A percentile compares a stretch with the other conserved stretches of the same genome.
Conservation (phyloP, 805 yeast species). For the Candida loeiensis region DNA sequence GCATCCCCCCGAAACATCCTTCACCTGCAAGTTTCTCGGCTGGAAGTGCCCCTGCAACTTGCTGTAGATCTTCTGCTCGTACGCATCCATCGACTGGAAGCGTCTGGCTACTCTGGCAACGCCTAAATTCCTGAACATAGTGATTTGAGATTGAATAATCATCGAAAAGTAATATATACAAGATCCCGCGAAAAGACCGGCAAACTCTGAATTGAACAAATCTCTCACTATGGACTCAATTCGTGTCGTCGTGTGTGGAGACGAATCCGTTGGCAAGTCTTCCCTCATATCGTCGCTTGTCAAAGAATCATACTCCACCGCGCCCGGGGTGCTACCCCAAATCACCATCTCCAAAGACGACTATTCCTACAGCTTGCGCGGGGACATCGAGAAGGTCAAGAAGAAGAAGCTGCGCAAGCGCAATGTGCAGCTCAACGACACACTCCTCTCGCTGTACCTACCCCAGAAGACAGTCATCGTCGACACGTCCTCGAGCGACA, state of each 20-base stretch:
- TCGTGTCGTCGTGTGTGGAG: slow-evolving; percentile 81
- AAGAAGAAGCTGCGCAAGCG: slow-evolving; percentile 5
- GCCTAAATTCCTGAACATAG: slow-evolving; percentile 3
- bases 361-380: slow-evolving; percentile 43
- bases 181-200: too few species aligned
- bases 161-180: background rate
- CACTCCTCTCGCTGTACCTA: slow-evolving; percentile 25
- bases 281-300: slow-evolving; percentile 75
- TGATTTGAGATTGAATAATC: background rate
- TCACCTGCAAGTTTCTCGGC: slow-evolving; percentile 64
- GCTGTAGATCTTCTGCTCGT: slow-evolving; percentile 60
- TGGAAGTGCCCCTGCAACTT: slow-evolving; percentile 52
- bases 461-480: slow-evolving; percentile 62
- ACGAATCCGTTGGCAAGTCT: slow-evolving; percentile 85
- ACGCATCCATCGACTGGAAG: slow-evolving; percentile 42
- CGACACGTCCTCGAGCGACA: slow-evolving; percentile 75
- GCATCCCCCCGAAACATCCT: slow-evolving; percentile 89
- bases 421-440: slow-evolving; percentile 3
- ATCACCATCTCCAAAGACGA: slow-evolving; percentile 69
- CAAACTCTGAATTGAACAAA: too few species aligned
- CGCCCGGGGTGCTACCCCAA: slow-evolving; percentile 59
- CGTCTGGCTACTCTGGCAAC: slow-evolving; percentile 3
- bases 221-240: background rate
- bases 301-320: slow-evolving; percentile 62
- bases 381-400: background rate